Percentiles rank a stretch among this genome's conserved stretches.
phyloP scores from a whole-genome alignment of 371 early-diverging fungal species.

The Haplosporangium sp. region DNA sequence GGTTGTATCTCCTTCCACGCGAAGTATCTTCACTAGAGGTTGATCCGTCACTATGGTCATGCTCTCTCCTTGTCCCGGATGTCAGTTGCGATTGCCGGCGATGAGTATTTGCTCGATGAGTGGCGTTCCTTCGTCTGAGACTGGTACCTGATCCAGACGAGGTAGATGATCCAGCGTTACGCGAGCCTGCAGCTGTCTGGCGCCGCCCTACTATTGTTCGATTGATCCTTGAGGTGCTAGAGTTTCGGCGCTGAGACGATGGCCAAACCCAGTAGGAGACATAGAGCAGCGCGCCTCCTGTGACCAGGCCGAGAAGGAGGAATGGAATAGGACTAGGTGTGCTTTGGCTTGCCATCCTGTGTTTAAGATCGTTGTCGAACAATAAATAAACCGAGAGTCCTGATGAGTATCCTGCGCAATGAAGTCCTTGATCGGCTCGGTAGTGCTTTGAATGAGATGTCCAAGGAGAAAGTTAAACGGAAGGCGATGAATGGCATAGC shows the following conservation, averaged over 20 bases:
- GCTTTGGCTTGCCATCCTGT: slow-evolving; percentile 20
- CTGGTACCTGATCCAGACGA: slow-evolving; percentile 10
- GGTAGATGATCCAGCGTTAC: slow-evolving; percentile 5
- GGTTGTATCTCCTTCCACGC: slow-evolving; percentile 8
- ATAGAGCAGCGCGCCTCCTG: slow-evolving; percentile 49
- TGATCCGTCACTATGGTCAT: slow-evolving; percentile 25
- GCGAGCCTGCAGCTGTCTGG: neutral
- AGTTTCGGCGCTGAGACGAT: slow-evolving; percentile 36
- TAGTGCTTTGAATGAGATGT: no score
- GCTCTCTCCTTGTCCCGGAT: slow-evolving; percentile 23
- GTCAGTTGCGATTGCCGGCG: slow-evolving; percentile 18
- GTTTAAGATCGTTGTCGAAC: no score
- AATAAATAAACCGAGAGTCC: no score
- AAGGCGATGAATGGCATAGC: no score
- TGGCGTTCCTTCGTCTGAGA: slow-evolving; percentile 46
- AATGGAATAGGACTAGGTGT: slow-evolving; percentile 50
- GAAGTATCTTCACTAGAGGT: slow-evolving; percentile 35
- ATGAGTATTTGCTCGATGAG: slow-evolving; percentile 26
- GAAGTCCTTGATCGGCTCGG: no score
- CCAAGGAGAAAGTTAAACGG: slow-evolving; percentile 5
- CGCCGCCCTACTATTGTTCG: slow-evolving; percentile 23
- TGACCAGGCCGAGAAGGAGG: slow-evolving; percentile 47
- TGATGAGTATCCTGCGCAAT: no score
- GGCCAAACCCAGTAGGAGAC: slow-evolving; percentile 55
- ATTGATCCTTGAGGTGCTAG: slow-evolving; percentile 14